phyloP scores from a whole-genome alignment of 2,329 filamentous ascomycete genomes.

The Bipolaris bicolor region DNA sequence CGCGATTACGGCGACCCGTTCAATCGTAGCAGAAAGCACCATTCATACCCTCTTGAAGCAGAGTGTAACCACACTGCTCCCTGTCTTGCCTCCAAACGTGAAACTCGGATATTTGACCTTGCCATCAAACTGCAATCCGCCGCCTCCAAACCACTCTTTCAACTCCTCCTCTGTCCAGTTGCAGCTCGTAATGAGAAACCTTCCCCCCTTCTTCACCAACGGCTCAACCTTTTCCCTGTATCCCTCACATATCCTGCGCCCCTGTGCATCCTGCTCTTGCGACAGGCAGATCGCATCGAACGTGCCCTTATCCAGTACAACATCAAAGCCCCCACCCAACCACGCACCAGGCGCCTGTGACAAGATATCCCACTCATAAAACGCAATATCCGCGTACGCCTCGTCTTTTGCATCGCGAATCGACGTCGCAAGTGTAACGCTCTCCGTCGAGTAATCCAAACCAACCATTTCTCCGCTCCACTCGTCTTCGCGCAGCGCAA shows the following conservation, averaged over 20 bases:
- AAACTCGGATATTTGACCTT: slow-evolving; percentile 84
- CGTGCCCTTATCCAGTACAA: slow-evolving; percentile 96
- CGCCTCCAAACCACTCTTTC: slow-evolving; percentile 72
- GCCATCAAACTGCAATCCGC: slow-evolving; percentile 65
- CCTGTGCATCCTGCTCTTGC: slow-evolving; percentile 58
- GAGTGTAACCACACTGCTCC: slow-evolving; percentile 85
- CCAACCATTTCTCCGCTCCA: slow-evolving; percentile 78
- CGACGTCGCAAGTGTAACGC: slow-evolving; percentile 73
- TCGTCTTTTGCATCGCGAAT: slow-evolving; percentile 55
- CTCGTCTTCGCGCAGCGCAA: slow-evolving; percentile 72
- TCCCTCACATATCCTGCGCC: slow-evolving; percentile 70
- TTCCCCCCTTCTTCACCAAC: slow-evolving; percentile 72
- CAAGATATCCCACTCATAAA: slow-evolving; percentile 61
- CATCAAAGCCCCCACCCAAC: slow-evolving; percentile 75
- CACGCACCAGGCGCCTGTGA: slow-evolving; percentile 56
- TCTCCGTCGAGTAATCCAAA: slow-evolving; percentile 82
- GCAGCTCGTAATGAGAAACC: slow-evolving; percentile 89
- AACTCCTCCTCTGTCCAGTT: slow-evolving; percentile 97
- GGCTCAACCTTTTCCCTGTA: slow-evolving; percentile 73
- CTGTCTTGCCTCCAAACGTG: slow-evolving; percentile 85
- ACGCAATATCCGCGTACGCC: slow-evolving; percentile 51
- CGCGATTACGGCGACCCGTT: slow-evolving; percentile 40
- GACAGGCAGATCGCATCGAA: slow-evolving; percentile 93
- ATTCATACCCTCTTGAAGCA: slow-evolving; percentile 69
- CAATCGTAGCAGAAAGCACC: not conserved